Base-by-base conservation (phyloP, 2,329 filamentous ascomycete genomes). In the Metarhizium album region DNA sequence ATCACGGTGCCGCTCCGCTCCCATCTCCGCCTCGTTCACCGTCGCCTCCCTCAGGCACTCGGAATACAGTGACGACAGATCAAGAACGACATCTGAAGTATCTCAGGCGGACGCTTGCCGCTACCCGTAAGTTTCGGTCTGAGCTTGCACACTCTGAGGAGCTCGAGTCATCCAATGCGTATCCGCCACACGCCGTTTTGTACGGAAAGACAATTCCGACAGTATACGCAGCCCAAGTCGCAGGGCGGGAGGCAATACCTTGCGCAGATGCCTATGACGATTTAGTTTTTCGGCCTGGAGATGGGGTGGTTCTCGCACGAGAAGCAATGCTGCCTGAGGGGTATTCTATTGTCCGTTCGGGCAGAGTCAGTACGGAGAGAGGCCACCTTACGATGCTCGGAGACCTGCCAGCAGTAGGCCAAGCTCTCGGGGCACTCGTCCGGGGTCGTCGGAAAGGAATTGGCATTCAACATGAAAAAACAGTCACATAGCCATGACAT, bases 131-230 rank as follows among this genome's bases (percentile, higher is more conserved):
- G 8, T 97, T 95, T 75, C 90, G 93, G 54, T 67, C 79, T 54
- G 85, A 91, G 59, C 78, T 91, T 1, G 73, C 76, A 1, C 83
- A 86, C 67, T 71, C 72, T 1, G 71, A 82, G 0, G 57, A 66
- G 1, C 82, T 85, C 58, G 77, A 82, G 16, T 66, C 69, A 0
- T 63, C 73, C n/a, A 95, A 95, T 62, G 63, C 66, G 0, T 96
- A 96, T 61, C 90, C 90, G 2, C 90, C 91, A 0, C 73, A 87
- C 13, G 83, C 87, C 0, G 78, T 95, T 45, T 79, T 97, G 8
- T 96, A 95, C 67, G 86, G 87, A 51, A 95, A 95, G 65, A 82
- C 82, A 23, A 87, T 85, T 1, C 90, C 90, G 0, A 96, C 90
- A 0, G 87, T 95, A 1, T 89, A 83, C 62, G 89, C 85, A 0